Evolutionary conservation across 441 rosid genomes (phyloP).

Genomic region (Flueggea neowawraea): DNA sequence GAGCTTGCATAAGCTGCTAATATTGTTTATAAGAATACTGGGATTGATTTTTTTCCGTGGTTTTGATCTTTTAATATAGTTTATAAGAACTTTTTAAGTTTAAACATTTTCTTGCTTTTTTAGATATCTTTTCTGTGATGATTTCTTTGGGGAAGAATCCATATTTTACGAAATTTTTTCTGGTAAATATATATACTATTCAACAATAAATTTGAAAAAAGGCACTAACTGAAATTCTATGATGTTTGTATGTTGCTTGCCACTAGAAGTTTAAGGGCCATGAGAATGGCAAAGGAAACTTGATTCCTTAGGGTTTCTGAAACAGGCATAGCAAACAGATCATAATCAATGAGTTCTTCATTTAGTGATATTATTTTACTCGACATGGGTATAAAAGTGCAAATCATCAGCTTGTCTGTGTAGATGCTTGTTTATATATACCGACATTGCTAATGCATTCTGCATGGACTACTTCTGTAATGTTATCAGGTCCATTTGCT

Average conservation of each 20-base stretch:
- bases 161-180: conserved; percentile 86
- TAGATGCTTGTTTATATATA: neutral
- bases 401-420: no score
- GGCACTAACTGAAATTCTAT: no score
- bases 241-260: no score
- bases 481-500: conserved; percentile 87
- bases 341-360: no score
- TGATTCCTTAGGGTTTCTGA: no score
- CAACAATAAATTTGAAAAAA: neutral
- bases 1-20: conserved; percentile 94
- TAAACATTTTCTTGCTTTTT: conserved; percentile 17
- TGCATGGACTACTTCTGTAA: conserved; percentile 5
- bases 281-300: no score
- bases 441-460: neutral
- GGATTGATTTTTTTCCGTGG: conserved; percentile 26
- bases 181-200: conserved; percentile 40
- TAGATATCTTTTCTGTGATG: conserved; percentile 97
- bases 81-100: neutral
- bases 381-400: no score
- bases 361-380: no score
- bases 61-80: conserved; percentile 8
- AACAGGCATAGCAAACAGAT: no score
- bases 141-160: conserved; percentile 97
- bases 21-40: no score
- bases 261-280: no score